phyloP scores from a whole-genome alignment of 208 protist species.

The Leishmania amazonensis region DNA sequence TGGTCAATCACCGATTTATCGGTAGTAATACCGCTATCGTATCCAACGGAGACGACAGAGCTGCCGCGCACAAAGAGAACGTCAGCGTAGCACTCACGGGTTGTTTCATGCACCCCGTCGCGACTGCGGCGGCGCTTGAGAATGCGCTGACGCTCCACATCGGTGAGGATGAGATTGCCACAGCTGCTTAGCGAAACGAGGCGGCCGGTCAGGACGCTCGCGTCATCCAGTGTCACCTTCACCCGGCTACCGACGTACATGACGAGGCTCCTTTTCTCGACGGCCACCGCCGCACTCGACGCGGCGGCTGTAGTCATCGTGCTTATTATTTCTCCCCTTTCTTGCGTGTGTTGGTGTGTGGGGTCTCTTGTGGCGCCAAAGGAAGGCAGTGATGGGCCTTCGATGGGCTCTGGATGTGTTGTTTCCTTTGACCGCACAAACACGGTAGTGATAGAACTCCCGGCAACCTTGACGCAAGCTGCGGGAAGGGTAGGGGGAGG shows the following conservation, averaged over 20 bases:
- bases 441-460: background rate
- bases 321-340: background rate
- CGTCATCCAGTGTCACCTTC: constrained; percentile 70
- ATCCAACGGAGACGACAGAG: constrained; percentile 57
- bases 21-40: constrained; percentile 68
- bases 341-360: background rate
- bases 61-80: constrained; percentile 80
- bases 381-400: background rate
- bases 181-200: constrained; percentile 71
- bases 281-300: constrained; percentile 11
- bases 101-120: constrained; percentile 23
- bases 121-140: constrained; percentile 41
- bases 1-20: constrained; percentile 69
- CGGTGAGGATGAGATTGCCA: constrained; percentile 79
- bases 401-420: background rate
- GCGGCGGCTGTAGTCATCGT: constrained; percentile 3
- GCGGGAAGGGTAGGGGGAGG: background rate
- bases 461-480: background rate
- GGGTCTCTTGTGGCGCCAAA: background rate
- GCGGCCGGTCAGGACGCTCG: constrained; percentile 63
- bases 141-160: constrained; percentile 63
- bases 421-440: background rate
- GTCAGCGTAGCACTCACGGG: constrained; percentile 61
- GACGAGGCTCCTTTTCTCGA: constrained; percentile 54
- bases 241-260: constrained; percentile 70